Conservation (phyloP, 495 filamentous ascomycete genomes). For the Letharia columbiana region DNA sequence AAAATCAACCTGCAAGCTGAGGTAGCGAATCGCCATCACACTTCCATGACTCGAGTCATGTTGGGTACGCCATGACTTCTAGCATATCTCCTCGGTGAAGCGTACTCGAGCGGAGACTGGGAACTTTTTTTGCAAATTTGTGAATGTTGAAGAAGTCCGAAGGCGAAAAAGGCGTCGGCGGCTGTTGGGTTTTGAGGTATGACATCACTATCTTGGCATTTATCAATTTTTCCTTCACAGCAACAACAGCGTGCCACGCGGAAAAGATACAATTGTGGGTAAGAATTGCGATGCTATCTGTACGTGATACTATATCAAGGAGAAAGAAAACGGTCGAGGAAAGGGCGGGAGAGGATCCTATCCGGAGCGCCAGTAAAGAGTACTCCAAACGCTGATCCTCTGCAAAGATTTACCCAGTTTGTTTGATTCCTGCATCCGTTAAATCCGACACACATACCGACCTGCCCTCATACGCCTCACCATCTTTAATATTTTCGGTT, state of each 20-base stretch:
- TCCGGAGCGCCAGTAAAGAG: neutral
- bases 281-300: neutral
- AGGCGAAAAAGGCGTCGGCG: neutral
- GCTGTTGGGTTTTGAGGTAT: neutral
- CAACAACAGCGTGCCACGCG: neutral
- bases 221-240: too few species aligned
- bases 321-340: neutral
- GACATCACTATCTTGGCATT: constrained; percentile 3
- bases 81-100: neutral
- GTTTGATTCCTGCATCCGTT: neutral
- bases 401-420: neutral
- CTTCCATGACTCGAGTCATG: neutral
- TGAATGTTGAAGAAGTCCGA: neutral
- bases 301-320: neutral
- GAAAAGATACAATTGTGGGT: neutral
- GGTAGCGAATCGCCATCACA: neutral
- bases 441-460: neutral
- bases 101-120: neutral
- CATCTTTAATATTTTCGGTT: neutral
- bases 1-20: neutral
- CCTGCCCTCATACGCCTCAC: neutral
- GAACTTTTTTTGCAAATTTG: neutral
- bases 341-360: neutral
- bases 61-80: neutral
- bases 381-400: constrained; percentile 1